These are phyloP conservation scores for Castanea sativa DNA, from an alignment of 306 rosid species.

Conservation along the genomic window DNA sequence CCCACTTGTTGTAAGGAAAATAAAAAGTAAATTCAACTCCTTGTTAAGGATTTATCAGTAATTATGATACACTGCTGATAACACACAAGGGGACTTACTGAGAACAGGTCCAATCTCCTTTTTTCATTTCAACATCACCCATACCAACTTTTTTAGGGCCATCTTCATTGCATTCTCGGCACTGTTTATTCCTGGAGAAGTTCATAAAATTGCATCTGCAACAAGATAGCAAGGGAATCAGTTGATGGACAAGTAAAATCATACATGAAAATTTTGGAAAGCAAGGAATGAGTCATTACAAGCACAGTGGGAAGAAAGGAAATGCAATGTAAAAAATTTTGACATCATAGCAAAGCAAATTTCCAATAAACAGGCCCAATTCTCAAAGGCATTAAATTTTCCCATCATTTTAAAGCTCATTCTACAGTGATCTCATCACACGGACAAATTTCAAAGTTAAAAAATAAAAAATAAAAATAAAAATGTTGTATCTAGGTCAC, in stretches of 20 bases:
- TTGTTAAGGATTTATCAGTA: not conserved
- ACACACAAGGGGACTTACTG: constrained; percentile 48
- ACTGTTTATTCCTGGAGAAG: constrained; percentile 58
- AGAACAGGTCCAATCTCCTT: constrained; percentile 86
- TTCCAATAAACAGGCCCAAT: no score
- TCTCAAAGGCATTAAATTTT: not conserved
- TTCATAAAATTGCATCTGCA: constrained; percentile 85
- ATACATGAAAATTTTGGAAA: constrained; percentile 13
- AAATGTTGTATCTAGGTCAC: not conserved
- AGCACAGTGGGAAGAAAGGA: not conserved
- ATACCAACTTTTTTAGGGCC: constrained; percentile 43
- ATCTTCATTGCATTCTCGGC: constrained; percentile 62
- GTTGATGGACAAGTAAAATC: constrained; percentile 9
- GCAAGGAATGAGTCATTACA: constrained; percentile 4
- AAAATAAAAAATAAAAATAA: not conserved
- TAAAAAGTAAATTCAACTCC: not conserved
- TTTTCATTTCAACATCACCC: constrained; percentile 46
- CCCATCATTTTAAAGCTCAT: not conserved
- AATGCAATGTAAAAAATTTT: not conserved
- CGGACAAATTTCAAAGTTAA: not conserved
- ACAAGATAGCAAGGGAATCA: constrained; percentile 11
- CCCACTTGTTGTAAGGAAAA: no score
- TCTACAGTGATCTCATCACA: not conserved
- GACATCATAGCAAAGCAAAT: no score
- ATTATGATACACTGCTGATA: not conserved